Evolutionary conservation across 768 basidiomycete genomes (phyloP).

Genomic region (Pleurotus eryngii): DNA sequence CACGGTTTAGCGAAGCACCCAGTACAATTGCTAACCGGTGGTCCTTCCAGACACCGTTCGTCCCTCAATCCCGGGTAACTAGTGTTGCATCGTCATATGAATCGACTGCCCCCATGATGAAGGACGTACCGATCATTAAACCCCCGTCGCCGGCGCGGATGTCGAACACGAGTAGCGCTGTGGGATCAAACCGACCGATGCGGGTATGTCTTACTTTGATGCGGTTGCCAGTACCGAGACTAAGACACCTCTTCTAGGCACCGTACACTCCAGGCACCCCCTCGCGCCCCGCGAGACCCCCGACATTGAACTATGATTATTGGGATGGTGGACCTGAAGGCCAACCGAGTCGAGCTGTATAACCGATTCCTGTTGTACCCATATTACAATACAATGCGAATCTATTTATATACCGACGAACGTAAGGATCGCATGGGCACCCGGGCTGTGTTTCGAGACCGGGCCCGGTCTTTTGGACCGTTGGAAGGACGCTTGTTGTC

Average conservation of each 20-base stretch:
- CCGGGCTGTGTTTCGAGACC: no score
- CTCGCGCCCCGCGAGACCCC: constrained; percentile 2
- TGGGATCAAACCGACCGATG: not conserved
- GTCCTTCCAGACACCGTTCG: constrained; percentile 12
- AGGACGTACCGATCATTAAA: constrained; percentile 7
- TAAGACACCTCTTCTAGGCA: not conserved
- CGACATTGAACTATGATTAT: constrained; percentile 7
- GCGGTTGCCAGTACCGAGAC: not conserved
- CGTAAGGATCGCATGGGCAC: not conserved
- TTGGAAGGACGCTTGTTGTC: constrained; percentile 1
- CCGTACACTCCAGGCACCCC: constrained; percentile 11
- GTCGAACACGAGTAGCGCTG: not conserved
- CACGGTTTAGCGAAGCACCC: constrained; percentile 7
- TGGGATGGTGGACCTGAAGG: constrained; percentile 2
- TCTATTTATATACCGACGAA: constrained; percentile 7
- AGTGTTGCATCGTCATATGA: constrained; percentile 6
- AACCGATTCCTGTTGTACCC: not conserved
- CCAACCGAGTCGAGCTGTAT: not conserved
- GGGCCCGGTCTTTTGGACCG: constrained; percentile 5
- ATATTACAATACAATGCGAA: not conserved
- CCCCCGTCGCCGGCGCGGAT: constrained; percentile 6
- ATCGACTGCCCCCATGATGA: constrained; percentile 4
- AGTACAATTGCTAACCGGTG: not conserved
- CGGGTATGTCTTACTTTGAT: not conserved
- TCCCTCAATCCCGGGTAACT: constrained; percentile 7